A percentile compares a stretch with the other conserved stretches of the same genome.
These are phyloP conservation scores for Diplodia seriata DNA, from an alignment of 2,329 filamentous ascomycete species.

Conservation along the genomic window DNA sequence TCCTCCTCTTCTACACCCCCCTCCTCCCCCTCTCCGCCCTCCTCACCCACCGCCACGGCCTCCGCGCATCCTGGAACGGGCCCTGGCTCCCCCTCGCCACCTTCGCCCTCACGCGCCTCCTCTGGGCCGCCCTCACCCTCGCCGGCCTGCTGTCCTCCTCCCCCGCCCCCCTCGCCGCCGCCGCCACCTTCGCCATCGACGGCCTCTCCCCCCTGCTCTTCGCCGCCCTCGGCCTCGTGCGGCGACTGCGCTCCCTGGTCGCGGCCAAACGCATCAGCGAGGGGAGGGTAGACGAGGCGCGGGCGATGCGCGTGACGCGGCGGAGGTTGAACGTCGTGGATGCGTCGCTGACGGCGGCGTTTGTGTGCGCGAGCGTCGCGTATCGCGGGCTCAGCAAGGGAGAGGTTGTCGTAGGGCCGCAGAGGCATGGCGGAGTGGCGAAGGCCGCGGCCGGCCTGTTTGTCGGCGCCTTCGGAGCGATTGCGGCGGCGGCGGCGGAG, in stretches of 20 bases:
- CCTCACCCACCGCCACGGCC: slow-evolving; percentile 16
- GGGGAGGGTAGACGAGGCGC: no score
- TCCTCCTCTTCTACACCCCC: slow-evolving; percentile 6
- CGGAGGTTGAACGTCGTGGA: no score
- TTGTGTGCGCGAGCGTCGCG: slow-evolving; percentile 9
- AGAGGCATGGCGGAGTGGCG: not conserved
- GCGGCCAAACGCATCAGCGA: no score
- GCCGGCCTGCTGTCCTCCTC: no score
- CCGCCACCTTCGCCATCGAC: slow-evolving; percentile 24
- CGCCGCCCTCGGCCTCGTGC: not conserved
- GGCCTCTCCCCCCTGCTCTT: slow-evolving; percentile 14
- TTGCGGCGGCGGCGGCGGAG: slow-evolving; percentile 2
- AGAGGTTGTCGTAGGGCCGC: not conserved
- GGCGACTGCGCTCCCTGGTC: not conserved
- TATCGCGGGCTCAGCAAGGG: not conserved
- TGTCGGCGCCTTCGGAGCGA: not conserved
- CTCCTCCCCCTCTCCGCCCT: not conserved
- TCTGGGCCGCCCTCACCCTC: not conserved
- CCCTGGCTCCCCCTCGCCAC: no score
- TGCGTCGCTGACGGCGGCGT: not conserved
- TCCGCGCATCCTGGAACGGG: no score
- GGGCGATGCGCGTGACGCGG: no score
- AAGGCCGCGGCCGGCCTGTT: not conserved
- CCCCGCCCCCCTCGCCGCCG: slow-evolving; percentile 1
- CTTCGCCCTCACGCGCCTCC: slow-evolving; percentile 9